Percentiles rank a stretch among this genome's conserved stretches.
Conservation (phyloP, 345 rosid genomes). For the Raphanus sativus region DNA sequence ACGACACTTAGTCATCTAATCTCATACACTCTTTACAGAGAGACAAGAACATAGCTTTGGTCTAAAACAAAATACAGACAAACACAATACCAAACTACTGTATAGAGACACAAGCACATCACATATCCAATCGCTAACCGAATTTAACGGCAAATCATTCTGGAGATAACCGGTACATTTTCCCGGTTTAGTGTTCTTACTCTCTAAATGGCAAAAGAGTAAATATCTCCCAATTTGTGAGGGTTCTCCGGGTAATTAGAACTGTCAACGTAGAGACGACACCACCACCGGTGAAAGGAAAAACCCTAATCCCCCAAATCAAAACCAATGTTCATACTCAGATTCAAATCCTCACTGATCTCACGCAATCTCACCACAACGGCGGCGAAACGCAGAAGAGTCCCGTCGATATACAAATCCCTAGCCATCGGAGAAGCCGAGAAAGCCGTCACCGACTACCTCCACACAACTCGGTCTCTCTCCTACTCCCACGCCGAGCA, state of each 20-base stretch:
- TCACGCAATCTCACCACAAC: slow-evolving; percentile 29
- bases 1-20: neutral
- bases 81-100: neutral
- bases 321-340: slow-evolving; percentile 21
- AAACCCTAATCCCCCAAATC: slow-evolving; percentile 27
- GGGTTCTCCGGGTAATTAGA: neutral
- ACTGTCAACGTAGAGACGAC: neutral
- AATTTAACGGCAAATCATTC: neutral
- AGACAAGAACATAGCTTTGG: neutral
- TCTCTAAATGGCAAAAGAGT: neutral
- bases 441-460: slow-evolving; percentile 60
- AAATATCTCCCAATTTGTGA: neutral
- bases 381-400: slow-evolving; percentile 29
- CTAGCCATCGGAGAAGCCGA: slow-evolving; percentile 52
- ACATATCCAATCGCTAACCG: neutral
- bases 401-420: slow-evolving; percentile 45
- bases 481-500: slow-evolving; percentile 62
- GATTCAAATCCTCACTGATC: slow-evolving; percentile 15
- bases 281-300: neutral
- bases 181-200: neutral
- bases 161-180: neutral
- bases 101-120: neutral
- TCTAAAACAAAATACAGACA: neutral
- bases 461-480: slow-evolving; percentile 49
- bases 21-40: slow-evolving; percentile 12